These are phyloP conservation scores for Chaetomium fimeti DNA, from an alignment of 495 filamentous ascomycete genomes.

Conservation along the genomic window DNA sequence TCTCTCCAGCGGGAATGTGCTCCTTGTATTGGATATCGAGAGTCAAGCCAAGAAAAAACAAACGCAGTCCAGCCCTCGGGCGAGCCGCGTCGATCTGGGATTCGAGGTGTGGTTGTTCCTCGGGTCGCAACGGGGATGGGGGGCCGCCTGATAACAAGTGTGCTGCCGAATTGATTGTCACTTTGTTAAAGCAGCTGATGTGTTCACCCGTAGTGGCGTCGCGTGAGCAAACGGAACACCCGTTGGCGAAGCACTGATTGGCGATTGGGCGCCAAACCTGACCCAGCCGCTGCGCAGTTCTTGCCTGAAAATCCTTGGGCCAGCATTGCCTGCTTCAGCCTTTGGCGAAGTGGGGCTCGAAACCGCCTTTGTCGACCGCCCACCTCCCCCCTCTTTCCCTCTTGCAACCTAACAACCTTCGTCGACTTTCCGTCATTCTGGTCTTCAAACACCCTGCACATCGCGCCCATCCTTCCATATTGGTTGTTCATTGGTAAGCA, in stretches of 20 bases:
- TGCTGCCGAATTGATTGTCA: not conserved
- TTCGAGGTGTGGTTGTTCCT: not conserved
- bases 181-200: slow-evolving; percentile 15
- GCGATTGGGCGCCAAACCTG: slow-evolving; percentile 29
- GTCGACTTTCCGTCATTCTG: slow-evolving; percentile 25
- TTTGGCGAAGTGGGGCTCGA: slow-evolving; percentile 22
- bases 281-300: slow-evolving; percentile 18
- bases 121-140: not conserved
- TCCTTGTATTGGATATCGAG: not conserved
- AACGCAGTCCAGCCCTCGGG: not conserved
- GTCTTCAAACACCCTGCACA: slow-evolving; percentile 14
- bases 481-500: slow-evolving; percentile 21
- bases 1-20: not conserved
- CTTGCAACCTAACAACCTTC: slow-evolving; percentile 30
- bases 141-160: slow-evolving; percentile 9
- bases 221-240: slow-evolving; percentile 10
- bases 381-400: slow-evolving; percentile 29
- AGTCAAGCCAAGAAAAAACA: not conserved
- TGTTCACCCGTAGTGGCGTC: slow-evolving; percentile 4
- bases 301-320: slow-evolving; percentile 31
- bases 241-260: slow-evolving; percentile 16
- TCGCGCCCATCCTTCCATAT: not conserved
- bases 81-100: not conserved
- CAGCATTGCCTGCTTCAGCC: slow-evolving; percentile 21
- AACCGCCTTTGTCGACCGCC: slow-evolving; percentile 33